These are phyloP conservation scores for Zygosaccharomyces siamensis DNA, from an alignment of 805 yeast species.

Conservation along the genomic window DNA sequence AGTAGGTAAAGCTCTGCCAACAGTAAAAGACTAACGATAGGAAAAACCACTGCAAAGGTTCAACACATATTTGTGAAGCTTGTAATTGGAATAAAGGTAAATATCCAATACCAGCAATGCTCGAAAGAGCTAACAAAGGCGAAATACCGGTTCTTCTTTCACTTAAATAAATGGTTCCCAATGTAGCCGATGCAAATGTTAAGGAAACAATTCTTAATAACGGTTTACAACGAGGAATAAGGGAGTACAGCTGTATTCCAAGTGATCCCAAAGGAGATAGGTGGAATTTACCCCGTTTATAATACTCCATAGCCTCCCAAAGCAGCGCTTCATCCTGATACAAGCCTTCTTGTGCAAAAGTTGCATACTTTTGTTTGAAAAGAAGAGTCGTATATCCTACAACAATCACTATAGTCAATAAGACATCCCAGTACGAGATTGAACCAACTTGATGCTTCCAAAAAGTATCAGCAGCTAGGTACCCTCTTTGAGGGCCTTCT, in stretches of 20 bases:
- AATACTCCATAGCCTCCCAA: conserved; percentile 8
- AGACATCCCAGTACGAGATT: conserved; percentile 9
- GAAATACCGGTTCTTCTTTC: conserved; percentile 34
- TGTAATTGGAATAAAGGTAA: conserved; percentile 19
- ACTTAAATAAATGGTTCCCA: conserved; percentile 17
- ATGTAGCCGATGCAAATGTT: conserved; percentile 11
- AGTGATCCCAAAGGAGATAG: conserved; percentile 21
- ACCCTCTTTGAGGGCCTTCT: conserved; percentile 16
- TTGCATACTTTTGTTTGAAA: background rate
- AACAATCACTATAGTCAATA: conserved; percentile 4
- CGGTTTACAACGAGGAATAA: conserved; percentile 6
- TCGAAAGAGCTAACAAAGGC: conserved; percentile 40
- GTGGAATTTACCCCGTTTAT: conserved; percentile 16
- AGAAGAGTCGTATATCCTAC: conserved; percentile 3
- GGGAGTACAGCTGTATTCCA: conserved; percentile 23
- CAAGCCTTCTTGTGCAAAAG: background rate
- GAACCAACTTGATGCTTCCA: conserved; percentile 12
- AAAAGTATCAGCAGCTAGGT: conserved; percentile 13
- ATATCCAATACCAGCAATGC: conserved; percentile 21
- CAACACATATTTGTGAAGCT: conserved; percentile 26
- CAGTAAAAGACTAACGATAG: conserved; percentile 47
- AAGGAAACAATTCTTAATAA: conserved; percentile 16
- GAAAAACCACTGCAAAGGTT: conserved; percentile 42
- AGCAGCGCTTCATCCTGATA: conserved; percentile 14
- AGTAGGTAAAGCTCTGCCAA: conserved; percentile 46